A percentile compares a stretch with the other conserved stretches of the same genome.
Conservation (phyloP, 1,284 basidiomycete species). For the Puccinia coronata region DNA sequence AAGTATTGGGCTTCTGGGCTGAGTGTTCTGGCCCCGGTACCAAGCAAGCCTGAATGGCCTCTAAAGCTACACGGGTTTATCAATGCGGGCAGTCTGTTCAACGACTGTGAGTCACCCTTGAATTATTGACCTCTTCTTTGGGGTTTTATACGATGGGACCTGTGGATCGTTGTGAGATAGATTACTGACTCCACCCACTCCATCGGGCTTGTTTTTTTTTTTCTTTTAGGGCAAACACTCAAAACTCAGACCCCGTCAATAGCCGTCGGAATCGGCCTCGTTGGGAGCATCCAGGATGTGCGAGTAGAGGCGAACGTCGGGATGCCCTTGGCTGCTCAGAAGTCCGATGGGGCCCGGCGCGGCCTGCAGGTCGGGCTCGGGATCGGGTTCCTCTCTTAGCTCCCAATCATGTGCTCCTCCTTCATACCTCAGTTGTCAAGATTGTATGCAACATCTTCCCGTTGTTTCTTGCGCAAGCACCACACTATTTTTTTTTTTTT, state of each 20-base stretch:
- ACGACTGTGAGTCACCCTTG: constrained; percentile 62
- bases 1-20: constrained; percentile 80
- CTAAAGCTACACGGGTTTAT: constrained; percentile 80
- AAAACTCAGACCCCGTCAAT: constrained; percentile 62
- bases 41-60: constrained; percentile 79
- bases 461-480: not conserved
- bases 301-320: constrained; percentile 90
- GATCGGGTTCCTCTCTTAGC: constrained; percentile 68
- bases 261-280: constrained; percentile 82
- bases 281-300: constrained; percentile 82
- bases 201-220: not conserved
- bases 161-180: too few relatives aligned
- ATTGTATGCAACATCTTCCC: not conserved
- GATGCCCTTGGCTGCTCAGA: constrained; percentile 76
- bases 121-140: not conserved
- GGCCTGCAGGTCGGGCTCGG: constrained; percentile 92
- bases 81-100: constrained; percentile 81
- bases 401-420: not conserved
- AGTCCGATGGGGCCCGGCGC: constrained; percentile 73
- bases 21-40: constrained; percentile 78
- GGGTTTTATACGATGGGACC: too few relatives aligned
- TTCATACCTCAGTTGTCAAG: not conserved
- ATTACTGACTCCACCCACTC: too few relatives aligned
- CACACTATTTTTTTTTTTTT: too few relatives aligned
- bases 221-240: constrained; percentile 33